Evolutionary conservation across 768 basidiomycete species (phyloP), one percentile per base, ranked within the genome.

Genomic region (Podaxis mareebaensis): DNA sequence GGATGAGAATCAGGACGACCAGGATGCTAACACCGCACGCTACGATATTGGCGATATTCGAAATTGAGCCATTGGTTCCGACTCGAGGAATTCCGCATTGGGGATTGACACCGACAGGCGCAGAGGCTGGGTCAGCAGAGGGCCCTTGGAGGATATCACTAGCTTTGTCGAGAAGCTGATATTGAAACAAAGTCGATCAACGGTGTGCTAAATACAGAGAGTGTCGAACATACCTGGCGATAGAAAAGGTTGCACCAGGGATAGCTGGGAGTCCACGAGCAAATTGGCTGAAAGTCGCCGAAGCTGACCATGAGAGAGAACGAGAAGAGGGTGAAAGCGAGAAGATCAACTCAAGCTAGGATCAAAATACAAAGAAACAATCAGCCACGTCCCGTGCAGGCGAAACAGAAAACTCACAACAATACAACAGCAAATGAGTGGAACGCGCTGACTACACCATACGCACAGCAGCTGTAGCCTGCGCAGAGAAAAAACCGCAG

Each of bases 241-340:
- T 95, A 95, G 78, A 96, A 96, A 68, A 97, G 88, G 73, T 97
- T 97, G 78, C 96, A 98, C 86, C 93, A 92, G 0, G 95, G 86
- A 71, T 96, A 91, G 52, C 90, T 91, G 1, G 93, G 92, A 8
- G 84, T 83, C 48, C 84, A 75, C 46, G 79, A 76, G 74, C 93
- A 94, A 57, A 91, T 78, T 20, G 84, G 77, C 70, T 79, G 73
- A 74, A 92, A 93, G 70, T 92, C 88, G 64, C 91, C 91, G 72
- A 93, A 92, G 66, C 77, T 77, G 66, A 82, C 81, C 89, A 72
- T 74, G 36, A 22, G 49, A 15, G 51, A 28, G 26, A 20, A 48
- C 13, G 53, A 56, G 24, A 44, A 33, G 22, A 8, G 46, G 26
- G 4, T 17, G 36, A 38, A 39, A 40, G 48, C 33, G 7, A 52